These are phyloP conservation scores for Escovopsis weberi DNA, from an alignment of 2,329 filamentous ascomycete species.

Conservation along the genomic window DNA sequence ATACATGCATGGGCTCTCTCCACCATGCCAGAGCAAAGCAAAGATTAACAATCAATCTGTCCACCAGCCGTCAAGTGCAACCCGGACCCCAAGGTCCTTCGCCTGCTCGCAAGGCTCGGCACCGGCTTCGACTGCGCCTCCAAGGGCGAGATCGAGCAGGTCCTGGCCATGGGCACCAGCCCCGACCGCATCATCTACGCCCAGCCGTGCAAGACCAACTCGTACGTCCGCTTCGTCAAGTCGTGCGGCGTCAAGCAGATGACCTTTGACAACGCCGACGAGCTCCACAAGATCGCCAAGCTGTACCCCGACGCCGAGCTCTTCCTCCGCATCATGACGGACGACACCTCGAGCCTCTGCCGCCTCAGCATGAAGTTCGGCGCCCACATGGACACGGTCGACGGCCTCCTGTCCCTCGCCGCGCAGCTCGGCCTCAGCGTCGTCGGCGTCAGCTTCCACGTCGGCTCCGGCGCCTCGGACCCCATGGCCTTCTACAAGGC, in stretches of 20 bases:
- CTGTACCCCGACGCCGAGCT: constrained; percentile 81
- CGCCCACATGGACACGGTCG: constrained; percentile 70
- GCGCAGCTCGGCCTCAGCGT: constrained; percentile 76
- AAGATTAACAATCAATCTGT: no score
- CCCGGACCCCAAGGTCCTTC: constrained; percentile 78
- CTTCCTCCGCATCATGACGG: constrained; percentile 86
- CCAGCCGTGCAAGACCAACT: constrained; percentile 98
- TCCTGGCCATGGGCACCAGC: constrained; percentile 68
- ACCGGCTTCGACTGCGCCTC: constrained; percentile 97
- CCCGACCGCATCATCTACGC: constrained; percentile 94
- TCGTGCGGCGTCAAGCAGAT: constrained; percentile 83
- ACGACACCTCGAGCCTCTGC: constrained; percentile 89
- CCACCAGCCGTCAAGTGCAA: constrained; percentile 92
- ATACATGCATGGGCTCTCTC: constrained; percentile 2
- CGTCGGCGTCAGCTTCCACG: constrained; percentile 93
- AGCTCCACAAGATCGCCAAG: constrained; percentile 94
- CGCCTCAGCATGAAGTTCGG: constrained; percentile 96
- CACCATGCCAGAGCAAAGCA: no score
- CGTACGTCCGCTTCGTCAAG: constrained; percentile 84
- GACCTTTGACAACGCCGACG: constrained; percentile 98
- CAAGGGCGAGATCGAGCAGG: constrained; percentile 91
- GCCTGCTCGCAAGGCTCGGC: constrained; percentile 74
- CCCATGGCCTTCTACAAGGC: constrained; percentile 84
- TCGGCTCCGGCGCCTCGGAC: constrained; percentile 90
- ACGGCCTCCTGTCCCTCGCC: constrained; percentile 63